Base-by-base conservation (phyloP, 257 asterid genomes). In the Nicotiana sylvestris region DNA sequence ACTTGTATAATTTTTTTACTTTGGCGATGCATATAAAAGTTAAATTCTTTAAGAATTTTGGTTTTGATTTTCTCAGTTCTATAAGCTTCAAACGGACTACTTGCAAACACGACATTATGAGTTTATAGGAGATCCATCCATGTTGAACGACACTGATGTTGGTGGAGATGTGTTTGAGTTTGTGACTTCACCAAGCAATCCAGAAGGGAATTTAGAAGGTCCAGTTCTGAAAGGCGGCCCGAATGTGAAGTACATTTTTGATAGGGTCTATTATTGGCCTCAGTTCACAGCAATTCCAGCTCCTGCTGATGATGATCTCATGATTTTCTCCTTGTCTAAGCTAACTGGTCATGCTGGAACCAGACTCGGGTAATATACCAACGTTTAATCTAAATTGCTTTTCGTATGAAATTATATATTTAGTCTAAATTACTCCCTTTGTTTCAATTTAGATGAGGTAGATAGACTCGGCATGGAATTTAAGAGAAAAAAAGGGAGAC, bases 321-420 rank as follows among this genome's bases (percentile, higher is more conserved):
- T 91, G 97, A 80, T 91, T 13, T 93, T 93, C 29, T 88, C 97
- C 0, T 62, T 92, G 21, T 93, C 97, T 5, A 94, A 93, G 89
- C 92, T 94, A 46, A 91, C 97, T 3, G 97, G 97, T 51, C 97
- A 94, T 85, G 98, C 97, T 13, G 97, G 98, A 82, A 92, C 90
- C 82, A 84, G 96, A 89, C 87, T 93, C 77, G 97, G 97, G 97
- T 92, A 91, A 86, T 1, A 1, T 9, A 39, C 37, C 0, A 27
- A 68, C 9, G 6, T 12, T 53, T 53, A 53, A 53, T 12, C 4
- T 53, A 51, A 9, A 51, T 51, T 11, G 4, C 57, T 51, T 51
- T 37, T 37, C 6, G 37, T 33, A 4, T 33, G 37, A 29, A 21
- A 29, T 29, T 29, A 29, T 29, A 29, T 29, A 29, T 29, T 29